Conservation (phyloP, 257 asterid species). For the Dorcoceras hygrometricum region DNA sequence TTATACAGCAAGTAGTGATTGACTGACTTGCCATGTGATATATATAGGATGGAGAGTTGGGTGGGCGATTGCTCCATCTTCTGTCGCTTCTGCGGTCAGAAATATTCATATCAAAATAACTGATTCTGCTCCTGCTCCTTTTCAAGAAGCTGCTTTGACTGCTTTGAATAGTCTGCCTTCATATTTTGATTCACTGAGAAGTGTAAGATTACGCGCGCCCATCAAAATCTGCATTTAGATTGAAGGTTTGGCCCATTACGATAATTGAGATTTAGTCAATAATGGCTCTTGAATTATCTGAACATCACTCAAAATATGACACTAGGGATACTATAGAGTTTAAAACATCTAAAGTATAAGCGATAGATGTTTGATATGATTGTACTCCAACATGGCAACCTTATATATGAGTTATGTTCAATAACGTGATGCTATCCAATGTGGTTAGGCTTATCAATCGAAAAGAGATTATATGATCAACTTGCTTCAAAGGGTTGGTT, state of each 20-base stretch:
- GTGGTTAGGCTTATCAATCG: slow-evolving; percentile 64
- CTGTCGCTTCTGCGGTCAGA: slow-evolving; percentile 71
- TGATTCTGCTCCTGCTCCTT: slow-evolving; percentile 93
- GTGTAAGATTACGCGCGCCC: slow-evolving; percentile 34
- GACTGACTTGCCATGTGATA: slow-evolving; percentile 19
- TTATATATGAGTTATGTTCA: too few species aligned
- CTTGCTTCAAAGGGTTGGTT: slow-evolving; percentile 67
- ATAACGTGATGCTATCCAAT: neutral
- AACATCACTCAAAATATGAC: neutral
- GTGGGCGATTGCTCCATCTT: slow-evolving; percentile 80
- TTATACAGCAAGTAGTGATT: slow-evolving; percentile 4
- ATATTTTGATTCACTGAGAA: slow-evolving; percentile 51
- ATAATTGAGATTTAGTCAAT: neutral
- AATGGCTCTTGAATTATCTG: neutral
- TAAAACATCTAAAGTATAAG: too few species aligned
- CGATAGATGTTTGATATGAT: neutral
- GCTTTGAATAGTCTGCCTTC: slow-evolving; percentile 68
- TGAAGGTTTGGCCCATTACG: neutral
- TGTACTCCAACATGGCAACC: neutral
- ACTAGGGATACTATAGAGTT: neutral
- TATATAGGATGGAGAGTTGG: slow-evolving; percentile 91
- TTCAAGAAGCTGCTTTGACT: slow-evolving; percentile 85
- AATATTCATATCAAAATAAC: slow-evolving; percentile 68
- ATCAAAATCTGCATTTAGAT: neutral
- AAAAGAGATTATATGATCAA: slow-evolving; percentile 59